phyloP scores from a whole-genome alignment of 2,329 filamentous ascomycete genomes.

The Knoxdaviesia capensis region DNA sequence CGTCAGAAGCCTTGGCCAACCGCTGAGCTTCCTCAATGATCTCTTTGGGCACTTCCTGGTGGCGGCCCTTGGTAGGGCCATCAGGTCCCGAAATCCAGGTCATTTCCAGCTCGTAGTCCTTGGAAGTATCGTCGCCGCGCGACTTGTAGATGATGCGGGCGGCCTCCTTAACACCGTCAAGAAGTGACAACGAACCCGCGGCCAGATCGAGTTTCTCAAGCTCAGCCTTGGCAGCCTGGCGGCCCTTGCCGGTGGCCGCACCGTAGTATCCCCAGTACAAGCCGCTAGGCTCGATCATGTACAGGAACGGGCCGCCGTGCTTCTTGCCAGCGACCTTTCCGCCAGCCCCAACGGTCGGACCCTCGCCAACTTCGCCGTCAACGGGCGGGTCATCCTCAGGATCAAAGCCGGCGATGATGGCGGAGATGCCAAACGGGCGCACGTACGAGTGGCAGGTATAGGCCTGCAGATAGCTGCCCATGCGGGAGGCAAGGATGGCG shows the following conservation, averaged over 20 bases:
- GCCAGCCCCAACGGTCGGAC: conserved; percentile 60
- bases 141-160: conserved; percentile 93
- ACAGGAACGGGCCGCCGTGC: conserved; percentile 79
- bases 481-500: conserved; percentile 70
- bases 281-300: conserved; percentile 98
- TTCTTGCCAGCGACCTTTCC: conserved; percentile 58
- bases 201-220: conserved; percentile 90
- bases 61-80: conserved; percentile 79
- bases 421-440: conserved; percentile 88
- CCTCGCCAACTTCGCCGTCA: conserved; percentile 74
- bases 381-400: conserved; percentile 69
- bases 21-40: conserved; percentile 81
- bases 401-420: conserved; percentile 87
- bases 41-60: conserved; percentile 84
- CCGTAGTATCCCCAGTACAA: conserved; percentile 99
- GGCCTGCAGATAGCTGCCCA: conserved; percentile 90
- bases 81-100: conserved; percentile 80
- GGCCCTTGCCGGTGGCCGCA: conserved; percentile 88
- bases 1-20: conserved; percentile 75
- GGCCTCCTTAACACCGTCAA: conserved; percentile 87
- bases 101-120: conserved; percentile 99
- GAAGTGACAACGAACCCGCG: conserved; percentile 54
- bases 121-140: conserved; percentile 98
- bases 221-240: conserved; percentile 93
- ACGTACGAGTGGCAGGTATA: conserved; percentile 97